Base-by-base conservation (phyloP, 2,329 filamentous ascomycete genomes). In the Blastomyces percursus region DNA sequence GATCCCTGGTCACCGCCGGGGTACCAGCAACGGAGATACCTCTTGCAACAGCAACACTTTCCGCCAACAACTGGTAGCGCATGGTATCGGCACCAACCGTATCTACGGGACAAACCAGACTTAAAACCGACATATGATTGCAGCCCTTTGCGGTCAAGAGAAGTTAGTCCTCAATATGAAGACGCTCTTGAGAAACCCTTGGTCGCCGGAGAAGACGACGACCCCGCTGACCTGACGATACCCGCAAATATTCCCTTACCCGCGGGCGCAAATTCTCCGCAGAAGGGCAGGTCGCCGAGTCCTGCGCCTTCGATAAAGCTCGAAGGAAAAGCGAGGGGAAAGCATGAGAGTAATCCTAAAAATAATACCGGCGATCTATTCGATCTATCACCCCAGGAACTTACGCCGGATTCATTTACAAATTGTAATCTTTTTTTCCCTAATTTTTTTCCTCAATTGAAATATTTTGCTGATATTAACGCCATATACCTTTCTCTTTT, bases 1-100 rank as follows among this genome's bases (percentile, higher is more conserved):
- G 80, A 81, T 58, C 83, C 83, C 40, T 88, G 84, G 84, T 86
- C 84, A 61, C 86, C 86, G 50, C 86, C 86, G 1, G 84, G 84
- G 14, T 86, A 85, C 79, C 79, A 83, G 40, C 71, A 83, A 40
- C 71, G 73, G 35, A 63, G 59, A 9, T 52, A 62, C 19, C 55
- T 62, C 16, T 30, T 58, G 16, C 54, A 62, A 24, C 71, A 68
- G 69, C 66, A 71, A 64, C 71, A 72, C 30, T 61, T 60, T 54
- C 55, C 59, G 3, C 56, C 58, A 65, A 72, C 69, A 66, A 78
- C 79, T 65, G 84, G 82, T 66, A 86, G 81, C 70, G 79, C 80
- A 64, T 85, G 83, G 83, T 77, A 77, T 71, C 71, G 78, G 65
- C 74, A 80, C 70, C 74, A 78, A 68, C 75, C 77, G 59, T 83